These are phyloP conservation scores for Dactylonectria macrodidyma DNA, from an alignment of 2,329 filamentous ascomycete species.

Conservation along the genomic window DNA sequence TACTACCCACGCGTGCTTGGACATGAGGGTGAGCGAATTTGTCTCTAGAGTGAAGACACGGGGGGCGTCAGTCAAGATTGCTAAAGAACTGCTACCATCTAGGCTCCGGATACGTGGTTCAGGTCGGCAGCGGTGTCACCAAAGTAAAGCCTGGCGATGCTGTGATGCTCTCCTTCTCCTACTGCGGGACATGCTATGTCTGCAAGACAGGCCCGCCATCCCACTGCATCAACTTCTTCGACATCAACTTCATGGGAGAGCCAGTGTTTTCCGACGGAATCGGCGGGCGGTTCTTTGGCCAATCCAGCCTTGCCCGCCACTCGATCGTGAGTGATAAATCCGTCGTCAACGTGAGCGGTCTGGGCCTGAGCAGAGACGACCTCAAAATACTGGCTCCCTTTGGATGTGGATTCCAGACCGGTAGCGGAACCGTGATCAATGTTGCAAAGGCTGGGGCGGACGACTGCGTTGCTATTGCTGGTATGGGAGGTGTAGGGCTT, in stretches of 20 bases:
- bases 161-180: conserved; percentile 63
- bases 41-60: too few relatives aligned
- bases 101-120: conserved; percentile 62
- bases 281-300: conserved; percentile 52
- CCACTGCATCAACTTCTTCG: conserved; percentile 64
- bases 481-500: conserved; percentile 54
- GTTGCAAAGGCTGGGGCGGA: conserved; percentile 43
- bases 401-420: conserved; percentile 56
- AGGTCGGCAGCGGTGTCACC: conserved; percentile 59
- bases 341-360: conserved; percentile 48
- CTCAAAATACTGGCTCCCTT: conserved; percentile 51
- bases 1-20: conserved; percentile 58
- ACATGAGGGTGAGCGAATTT: conserved; percentile 61
- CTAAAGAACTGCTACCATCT: not conserved
- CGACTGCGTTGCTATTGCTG: conserved; percentile 51
- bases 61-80: not conserved
- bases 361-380: conserved; percentile 40
- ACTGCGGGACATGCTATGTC: conserved; percentile 59
- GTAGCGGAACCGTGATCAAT: conserved; percentile 54
- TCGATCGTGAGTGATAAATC: conserved; percentile 50
- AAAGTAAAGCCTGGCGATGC: conserved; percentile 67
- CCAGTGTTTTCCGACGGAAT: conserved; percentile 35
- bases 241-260: conserved; percentile 61
- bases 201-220: conserved; percentile 62
- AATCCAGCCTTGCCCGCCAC: conserved; percentile 52